phyloP scores from a whole-genome alignment of 257 asterid genomes.

The Knoxia roxburghii region DNA sequence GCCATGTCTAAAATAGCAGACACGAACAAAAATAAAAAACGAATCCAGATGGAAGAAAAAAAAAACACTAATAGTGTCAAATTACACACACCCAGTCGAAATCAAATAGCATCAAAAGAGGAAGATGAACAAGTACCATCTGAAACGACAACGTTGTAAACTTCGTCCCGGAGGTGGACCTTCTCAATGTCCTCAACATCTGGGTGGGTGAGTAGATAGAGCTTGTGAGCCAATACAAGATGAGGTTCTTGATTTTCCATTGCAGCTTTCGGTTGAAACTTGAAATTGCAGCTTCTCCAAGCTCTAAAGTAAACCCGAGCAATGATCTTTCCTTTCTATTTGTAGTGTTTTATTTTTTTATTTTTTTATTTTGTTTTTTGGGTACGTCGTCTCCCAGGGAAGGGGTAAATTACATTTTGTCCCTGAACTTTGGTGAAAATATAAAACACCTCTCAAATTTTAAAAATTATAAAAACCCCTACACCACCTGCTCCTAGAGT shows the following conservation, averaged over 20 bases:
- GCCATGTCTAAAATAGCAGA: conserved; percentile 54
- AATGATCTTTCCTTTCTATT: too few relatives aligned
- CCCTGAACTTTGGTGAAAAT: too few relatives aligned
- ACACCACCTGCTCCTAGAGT: too few relatives aligned
- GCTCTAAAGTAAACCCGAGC: too few relatives aligned
- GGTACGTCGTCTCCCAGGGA: too few relatives aligned
- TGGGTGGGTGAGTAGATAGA: conserved; percentile 61
- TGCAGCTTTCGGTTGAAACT: background rate
- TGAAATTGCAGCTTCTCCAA: background rate
- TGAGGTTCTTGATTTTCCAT: conserved; percentile 91
- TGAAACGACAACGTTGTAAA: conserved; percentile 50
- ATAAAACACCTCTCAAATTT: too few relatives aligned
- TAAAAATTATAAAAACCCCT: too few relatives aligned
- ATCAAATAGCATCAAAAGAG: background rate
- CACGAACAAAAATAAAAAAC: background rate
- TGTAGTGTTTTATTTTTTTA: too few relatives aligned
- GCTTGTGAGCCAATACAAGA: conserved; percentile 70
- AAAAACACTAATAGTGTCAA: too few relatives aligned
- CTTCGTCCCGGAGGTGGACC: conserved; percentile 90
- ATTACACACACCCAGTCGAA: too few relatives aligned
- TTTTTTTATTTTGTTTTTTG: too few relatives aligned
- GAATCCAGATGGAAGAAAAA: background rate
- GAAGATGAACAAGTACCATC: conserved; percentile 44
- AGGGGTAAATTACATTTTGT: too few relatives aligned
- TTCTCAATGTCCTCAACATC: conserved; percentile 89